These are phyloP conservation scores for Erodium texanum DNA, from an alignment of 441 rosid species.

Conservation along the genomic window DNA sequence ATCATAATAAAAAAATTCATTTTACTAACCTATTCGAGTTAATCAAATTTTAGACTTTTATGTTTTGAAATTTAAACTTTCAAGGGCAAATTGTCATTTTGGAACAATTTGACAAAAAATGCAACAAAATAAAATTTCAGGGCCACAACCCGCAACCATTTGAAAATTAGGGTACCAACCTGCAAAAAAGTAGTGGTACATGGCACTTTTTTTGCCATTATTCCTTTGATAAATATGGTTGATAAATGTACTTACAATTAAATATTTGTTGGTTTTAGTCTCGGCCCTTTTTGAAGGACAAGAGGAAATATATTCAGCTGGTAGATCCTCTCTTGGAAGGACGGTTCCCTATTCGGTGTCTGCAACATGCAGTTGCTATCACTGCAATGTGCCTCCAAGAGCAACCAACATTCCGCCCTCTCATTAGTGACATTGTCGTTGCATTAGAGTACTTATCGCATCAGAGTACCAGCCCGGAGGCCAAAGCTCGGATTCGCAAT, in stretches of 20 bases:
- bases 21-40: too few species aligned
- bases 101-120: too few species aligned
- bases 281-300: slow-evolving; percentile 61
- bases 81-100: too few species aligned
- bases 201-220: too few species aligned
- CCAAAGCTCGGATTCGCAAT: slow-evolving; percentile 19
- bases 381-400: slow-evolving; percentile 90
- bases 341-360: slow-evolving; percentile 61
- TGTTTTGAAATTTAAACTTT: too few species aligned
- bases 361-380: slow-evolving; percentile 80
- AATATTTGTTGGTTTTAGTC: slow-evolving; percentile 34
- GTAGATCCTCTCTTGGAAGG: slow-evolving; percentile 75
- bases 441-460: slow-evolving; percentile 78
- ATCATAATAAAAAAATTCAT: too few species aligned
- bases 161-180: too few species aligned
- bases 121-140: too few species aligned
- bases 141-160: too few species aligned
- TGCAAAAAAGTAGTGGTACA: too few species aligned
- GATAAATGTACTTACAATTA: background rate
- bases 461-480: slow-evolving; percentile 37
- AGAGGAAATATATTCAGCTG: slow-evolving; percentile 51
- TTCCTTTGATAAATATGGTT: background rate
- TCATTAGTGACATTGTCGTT: slow-evolving; percentile 75
- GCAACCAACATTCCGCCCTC: slow-evolving; percentile 84
- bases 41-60: too few species aligned